Base-by-base conservation (phyloP, 2,329 filamentous ascomycete genomes). In the Paecilomyces sp. region DNA sequence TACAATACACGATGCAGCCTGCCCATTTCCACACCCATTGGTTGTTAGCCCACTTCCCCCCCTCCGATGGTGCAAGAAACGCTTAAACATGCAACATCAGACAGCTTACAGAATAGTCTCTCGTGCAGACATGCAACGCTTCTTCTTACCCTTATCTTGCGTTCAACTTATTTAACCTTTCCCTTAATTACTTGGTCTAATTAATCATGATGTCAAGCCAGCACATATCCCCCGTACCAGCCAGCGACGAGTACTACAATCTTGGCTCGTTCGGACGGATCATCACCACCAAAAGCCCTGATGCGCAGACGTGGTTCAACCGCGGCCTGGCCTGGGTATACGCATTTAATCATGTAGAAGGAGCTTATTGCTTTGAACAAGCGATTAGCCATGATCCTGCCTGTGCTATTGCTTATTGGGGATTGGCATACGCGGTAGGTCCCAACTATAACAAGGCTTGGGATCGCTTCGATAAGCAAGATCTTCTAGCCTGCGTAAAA, bases 281-380 rank as follows among this genome's bases (percentile, higher is more conserved):
- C 2, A 76, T 90, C 54, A 85, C 74, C 36, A 85, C 86, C 0
- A 71, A 65, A 15, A 84, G 70, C 65, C 52, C 69, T 3, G 76
- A 79, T 54, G 80, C 85, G 1, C 84, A 89, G 67, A 75, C 65
- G 6, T 92, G 89, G 89, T 91, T 90, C 69, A 79, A 88, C 68
- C 84, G 88, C 2, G 89, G 88, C 2, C 75, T 92, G n/a, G 78
- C 86, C 24, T 92, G 89, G 89, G 82, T 80, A 52, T 92, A 88
- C 70, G 87, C 79, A 24, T 92, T 92, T 77, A 91, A 92, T 68
- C 88, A 91, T 67, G 86, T 88, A 64, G 89, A 91, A 70, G 83
- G 87, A 0, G 81, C 80, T 76, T 18, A 58, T 34, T 82, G 80
- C 63, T 82, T 82, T 57, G 69, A 77, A 56, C 69, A 72, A 25